A percentile compares a stretch with the other conserved stretches of the same genome.
phyloP scores from a whole-genome alignment of 495 filamentous ascomycete species.

The Hyaloscypha hepaticicola region DNA sequence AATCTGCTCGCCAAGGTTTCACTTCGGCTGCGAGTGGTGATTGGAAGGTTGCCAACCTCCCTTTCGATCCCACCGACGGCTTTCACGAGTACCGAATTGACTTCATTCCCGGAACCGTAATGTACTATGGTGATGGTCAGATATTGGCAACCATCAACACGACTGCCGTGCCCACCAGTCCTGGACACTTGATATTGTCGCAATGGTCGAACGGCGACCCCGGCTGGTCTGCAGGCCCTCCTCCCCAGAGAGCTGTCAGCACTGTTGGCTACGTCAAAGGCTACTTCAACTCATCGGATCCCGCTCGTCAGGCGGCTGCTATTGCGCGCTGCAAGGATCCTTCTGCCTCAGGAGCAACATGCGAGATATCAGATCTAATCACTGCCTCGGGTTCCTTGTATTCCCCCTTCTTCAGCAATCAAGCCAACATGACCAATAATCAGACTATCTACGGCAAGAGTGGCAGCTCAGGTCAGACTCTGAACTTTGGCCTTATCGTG shows the following conservation, averaged over 20 bases:
- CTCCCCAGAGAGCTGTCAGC: slow-evolving; percentile 55
- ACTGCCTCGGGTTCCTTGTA: slow-evolving; percentile 43
- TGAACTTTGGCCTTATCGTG: too few species aligned
- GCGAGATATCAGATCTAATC: slow-evolving; percentile 55
- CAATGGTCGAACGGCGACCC: slow-evolving; percentile 79
- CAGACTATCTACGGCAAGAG: slow-evolving; percentile 48
- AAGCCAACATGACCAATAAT: slow-evolving; percentile 54
- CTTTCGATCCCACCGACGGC: slow-evolving; percentile 57
- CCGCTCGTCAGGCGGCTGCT: slow-evolving; percentile 45
- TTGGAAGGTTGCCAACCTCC: slow-evolving; percentile 53
- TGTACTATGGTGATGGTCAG: slow-evolving; percentile 63
- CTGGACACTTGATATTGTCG: slow-evolving; percentile 65
- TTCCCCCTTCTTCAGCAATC: slow-evolving; percentile 55
- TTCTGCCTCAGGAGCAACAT: slow-evolving; percentile 44
- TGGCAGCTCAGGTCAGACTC: neutral
- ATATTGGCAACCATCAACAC: slow-evolving; percentile 54
- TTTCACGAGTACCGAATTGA: slow-evolving; percentile 81
- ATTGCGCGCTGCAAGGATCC: slow-evolving; percentile 47
- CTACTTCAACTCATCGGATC: slow-evolving; percentile 70
- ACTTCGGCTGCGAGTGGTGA: slow-evolving; percentile 54
- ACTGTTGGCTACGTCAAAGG: slow-evolving; percentile 66
- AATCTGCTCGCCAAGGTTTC: slow-evolving; percentile 52
- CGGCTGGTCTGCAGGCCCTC: slow-evolving; percentile 68
- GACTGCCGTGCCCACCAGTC: slow-evolving; percentile 50
- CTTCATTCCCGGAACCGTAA: slow-evolving; percentile 57